Base-by-base conservation (phyloP, 495 filamentous ascomycete species). In the Penicillium verhagenii region DNA sequence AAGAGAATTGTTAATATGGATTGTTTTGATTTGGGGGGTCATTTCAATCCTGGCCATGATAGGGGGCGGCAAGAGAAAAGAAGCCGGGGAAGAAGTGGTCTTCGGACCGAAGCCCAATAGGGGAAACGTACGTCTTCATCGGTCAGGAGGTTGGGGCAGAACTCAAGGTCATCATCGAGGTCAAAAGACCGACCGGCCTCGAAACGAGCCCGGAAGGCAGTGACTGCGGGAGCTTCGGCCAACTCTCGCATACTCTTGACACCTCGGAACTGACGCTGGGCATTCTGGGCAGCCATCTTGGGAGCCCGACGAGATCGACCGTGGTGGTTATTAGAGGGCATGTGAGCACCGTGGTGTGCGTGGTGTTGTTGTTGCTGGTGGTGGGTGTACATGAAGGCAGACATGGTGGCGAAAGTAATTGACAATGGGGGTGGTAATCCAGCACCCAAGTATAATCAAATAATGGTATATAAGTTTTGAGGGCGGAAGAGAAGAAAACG, bases 161-260 rank as follows among this genome's bases (percentile, higher is more conserved):
- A 98, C 69, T 96, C 88, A 74, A 97, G 78, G 70, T 98, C 94
- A 67, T 98, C 94, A 61, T 97, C 93, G 60, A 99, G 78, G 61
- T 99, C 94, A 67, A 99, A 99, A 20, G 92, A 96, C 50, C 91
- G 86, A 40, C 88, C 90, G 59, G 92, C 89, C 70, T 97, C 92
- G 68, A 95, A 96, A 66, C 88, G 83, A 37, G 84, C 81, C 53
- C 92, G 88, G 74, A 91, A 96, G 55, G 86, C 84, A 43, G 80
- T 80, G 42, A 92, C 79, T 29, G 85, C 80, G 33, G 85, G 84
- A 43, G 85, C 79, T 65, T 96, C 92, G 61, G 86, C 88, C 50
- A 92, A 73, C 70, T 97, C 95, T 72, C 94, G 91, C 82, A 91
- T 91, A 63, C 86, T 92, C 66, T 89, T 81, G 26, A 89, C 84